phyloP scores from a whole-genome alignment of 139 green algal species.

The Spirogloea muscicola region DNA sequence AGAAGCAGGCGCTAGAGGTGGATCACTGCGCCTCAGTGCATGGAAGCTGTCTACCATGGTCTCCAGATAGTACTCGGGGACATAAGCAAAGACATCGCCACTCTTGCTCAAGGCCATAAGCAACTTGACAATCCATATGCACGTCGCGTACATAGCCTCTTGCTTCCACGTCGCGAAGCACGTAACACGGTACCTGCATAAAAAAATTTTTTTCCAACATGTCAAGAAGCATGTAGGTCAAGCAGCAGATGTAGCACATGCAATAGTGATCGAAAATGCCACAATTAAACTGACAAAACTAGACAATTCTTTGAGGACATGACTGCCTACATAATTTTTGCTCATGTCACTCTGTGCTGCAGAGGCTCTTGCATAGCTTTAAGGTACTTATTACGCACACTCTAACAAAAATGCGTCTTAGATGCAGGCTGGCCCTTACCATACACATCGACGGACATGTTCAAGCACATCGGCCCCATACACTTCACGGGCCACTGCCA shows the following conservation, averaged over 20 bases:
- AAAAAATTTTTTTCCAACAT: background rate
- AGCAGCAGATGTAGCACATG: too few species aligned
- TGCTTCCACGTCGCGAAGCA: constrained; percentile 50
- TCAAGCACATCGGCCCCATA: constrained; percentile 54
- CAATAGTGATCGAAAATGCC: too few species aligned
- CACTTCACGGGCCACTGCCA: constrained; percentile 45
- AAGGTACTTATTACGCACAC: too few species aligned
- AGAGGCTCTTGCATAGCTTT: too few species aligned
- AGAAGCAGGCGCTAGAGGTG: constrained; percentile 37
- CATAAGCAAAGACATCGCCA: constrained; percentile 42
- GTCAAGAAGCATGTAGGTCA: too few species aligned
- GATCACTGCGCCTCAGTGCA: constrained; percentile 55
- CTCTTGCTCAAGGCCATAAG: constrained; percentile 43
- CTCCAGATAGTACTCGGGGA: constrained; percentile 68
- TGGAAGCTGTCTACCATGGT: constrained; percentile 66
- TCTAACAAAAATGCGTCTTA: too few species aligned
- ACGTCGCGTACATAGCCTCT: constrained; percentile 43
- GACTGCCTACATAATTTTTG: too few species aligned
- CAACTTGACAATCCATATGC: constrained; percentile 40
- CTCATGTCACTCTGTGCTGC: too few species aligned
- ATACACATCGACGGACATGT: constrained; percentile 49
- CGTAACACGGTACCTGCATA: constrained; percentile 31
- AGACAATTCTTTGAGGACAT: too few species aligned
- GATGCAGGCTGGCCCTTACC: constrained; percentile 37
- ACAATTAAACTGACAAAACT: too few species aligned